Evolutionary conservation across 257 asterid species (phyloP).

Genomic region (Solanum pennellii): DNA sequence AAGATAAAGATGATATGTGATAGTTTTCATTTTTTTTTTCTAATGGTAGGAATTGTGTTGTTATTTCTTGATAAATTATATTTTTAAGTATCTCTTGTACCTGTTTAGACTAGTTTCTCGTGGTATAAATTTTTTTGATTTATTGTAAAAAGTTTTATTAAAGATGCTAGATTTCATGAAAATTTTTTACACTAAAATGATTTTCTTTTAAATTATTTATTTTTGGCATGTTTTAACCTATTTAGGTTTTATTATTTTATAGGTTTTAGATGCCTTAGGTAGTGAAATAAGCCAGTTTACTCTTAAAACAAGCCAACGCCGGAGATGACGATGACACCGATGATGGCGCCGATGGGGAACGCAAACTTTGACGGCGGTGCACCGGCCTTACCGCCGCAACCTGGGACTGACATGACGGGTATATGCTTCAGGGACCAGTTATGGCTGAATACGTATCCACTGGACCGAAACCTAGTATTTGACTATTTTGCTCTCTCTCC

Average conservation of each 20-base stretch:
- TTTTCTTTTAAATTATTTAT: background rate
- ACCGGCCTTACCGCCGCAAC: conserved; percentile 34
- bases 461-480: conserved; percentile 82
- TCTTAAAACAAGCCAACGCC: background rate
- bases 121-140: too few species aligned
- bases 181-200: fast-evolving
- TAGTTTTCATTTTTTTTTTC: too few species aligned
- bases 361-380: conserved; percentile 30
- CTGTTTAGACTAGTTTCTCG: background rate
- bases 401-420: conserved; percentile 90
- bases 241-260: background rate
- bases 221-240: too few species aligned
- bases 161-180: background rate
- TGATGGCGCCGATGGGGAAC: conserved; percentile 20
- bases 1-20: background rate
- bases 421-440: conserved; percentile 89
- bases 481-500: conserved; percentile 95
- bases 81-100: too few species aligned
- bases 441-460: conserved; percentile 85
- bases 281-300: background rate
- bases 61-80: too few species aligned
- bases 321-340: conserved; percentile 76
- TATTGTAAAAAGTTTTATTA: too few species aligned
- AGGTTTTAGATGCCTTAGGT: background rate
- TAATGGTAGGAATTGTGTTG: background rate